A percentile compares a stretch with the other conserved stretches of the same genome.
Evolutionary conservation across 371 early-diverging fungal species (phyloP).

Genomic region (Massospora cicadina): DNA sequence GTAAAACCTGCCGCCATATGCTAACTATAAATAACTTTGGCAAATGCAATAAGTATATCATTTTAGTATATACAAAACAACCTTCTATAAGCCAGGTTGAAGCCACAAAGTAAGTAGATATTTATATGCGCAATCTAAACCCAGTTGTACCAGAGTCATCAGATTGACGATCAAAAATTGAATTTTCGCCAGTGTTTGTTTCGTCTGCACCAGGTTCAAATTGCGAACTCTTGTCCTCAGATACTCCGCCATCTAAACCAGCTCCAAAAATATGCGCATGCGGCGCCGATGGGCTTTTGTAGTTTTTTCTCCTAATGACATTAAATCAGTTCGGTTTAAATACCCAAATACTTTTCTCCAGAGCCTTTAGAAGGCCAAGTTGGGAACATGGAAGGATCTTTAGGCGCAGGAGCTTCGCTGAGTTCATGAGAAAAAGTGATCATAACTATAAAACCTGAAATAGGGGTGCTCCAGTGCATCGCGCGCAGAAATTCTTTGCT

Average conservation of each 20-base stretch:
- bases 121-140: background rate
- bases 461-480: conserved; percentile 69
- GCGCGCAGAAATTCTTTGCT: conserved; percentile 65
- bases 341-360: conserved; percentile 23
- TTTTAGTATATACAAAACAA: too few relatives aligned
- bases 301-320: background rate
- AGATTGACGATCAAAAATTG: background rate
- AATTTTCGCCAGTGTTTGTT: background rate
- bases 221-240: background rate
- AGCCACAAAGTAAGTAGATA: too few relatives aligned
- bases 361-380: conserved; percentile 83
- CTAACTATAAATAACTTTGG: too few relatives aligned
- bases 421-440: background rate
- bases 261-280: background rate
- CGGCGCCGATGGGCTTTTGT: background rate
- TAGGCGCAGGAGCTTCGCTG: conserved; percentile 71
- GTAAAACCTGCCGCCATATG: too few relatives aligned
- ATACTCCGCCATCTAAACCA: background rate
- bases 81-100: too few relatives aligned
- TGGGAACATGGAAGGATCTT: conserved; percentile 85
- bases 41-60: too few relatives aligned
- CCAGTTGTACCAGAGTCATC: background rate
- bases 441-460: conserved; percentile 36
- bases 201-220: background rate
- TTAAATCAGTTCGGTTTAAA: background rate